Percentiles rank a stretch among this genome's conserved stretches.
These are phyloP conservation scores for Alternaria burnsii DNA, from an alignment of 2,329 filamentous ascomycete genomes.

Conservation along the genomic window DNA sequence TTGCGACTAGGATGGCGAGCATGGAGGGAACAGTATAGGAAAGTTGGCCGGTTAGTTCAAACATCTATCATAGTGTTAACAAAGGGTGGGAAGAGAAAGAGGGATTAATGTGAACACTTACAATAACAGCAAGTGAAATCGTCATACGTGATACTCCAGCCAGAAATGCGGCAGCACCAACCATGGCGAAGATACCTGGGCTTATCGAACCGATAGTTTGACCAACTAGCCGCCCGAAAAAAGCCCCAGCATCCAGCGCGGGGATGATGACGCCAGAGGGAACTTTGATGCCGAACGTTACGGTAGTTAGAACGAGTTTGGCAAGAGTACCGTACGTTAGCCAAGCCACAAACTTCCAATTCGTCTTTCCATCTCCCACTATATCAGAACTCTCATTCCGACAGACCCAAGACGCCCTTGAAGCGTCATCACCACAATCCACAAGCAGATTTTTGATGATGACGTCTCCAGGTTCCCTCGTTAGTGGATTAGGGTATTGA, in stretches of 20 bases:
- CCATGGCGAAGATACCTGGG: slow-evolving; percentile 68
- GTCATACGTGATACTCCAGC: slow-evolving; percentile 68
- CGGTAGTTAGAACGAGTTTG: slow-evolving; percentile 65
- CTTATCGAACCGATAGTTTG: slow-evolving; percentile 57
- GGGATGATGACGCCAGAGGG: slow-evolving; percentile 69
- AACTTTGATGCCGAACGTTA: slow-evolving; percentile 68
- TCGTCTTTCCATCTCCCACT: slow-evolving; percentile 17
- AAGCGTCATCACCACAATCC: slow-evolving; percentile 57
- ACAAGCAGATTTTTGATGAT: slow-evolving; percentile 66
- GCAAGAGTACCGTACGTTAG: slow-evolving; percentile 62
- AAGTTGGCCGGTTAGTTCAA: slow-evolving; percentile 66
- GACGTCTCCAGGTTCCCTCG: slow-evolving; percentile 63
- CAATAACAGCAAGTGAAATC: slow-evolving; percentile 64
- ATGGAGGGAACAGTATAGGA: slow-evolving; percentile 67
- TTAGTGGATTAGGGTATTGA: slow-evolving; percentile 66
- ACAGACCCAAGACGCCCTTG: slow-evolving; percentile 59
- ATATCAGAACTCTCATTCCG: slow-evolving; percentile 53
- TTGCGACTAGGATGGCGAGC: slow-evolving; percentile 67
- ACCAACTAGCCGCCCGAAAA: slow-evolving; percentile 65
- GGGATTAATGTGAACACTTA: background rate
- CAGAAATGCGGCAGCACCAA: slow-evolving; percentile 66
- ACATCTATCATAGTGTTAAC: slow-evolving; percentile 53
- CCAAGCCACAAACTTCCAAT: slow-evolving; percentile 59
- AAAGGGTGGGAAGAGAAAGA: background rate
- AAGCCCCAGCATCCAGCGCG: slow-evolving; percentile 64